phyloP scores from a whole-genome alignment of 768 basidiomycete species.

The Amanita thiersii region DNA sequence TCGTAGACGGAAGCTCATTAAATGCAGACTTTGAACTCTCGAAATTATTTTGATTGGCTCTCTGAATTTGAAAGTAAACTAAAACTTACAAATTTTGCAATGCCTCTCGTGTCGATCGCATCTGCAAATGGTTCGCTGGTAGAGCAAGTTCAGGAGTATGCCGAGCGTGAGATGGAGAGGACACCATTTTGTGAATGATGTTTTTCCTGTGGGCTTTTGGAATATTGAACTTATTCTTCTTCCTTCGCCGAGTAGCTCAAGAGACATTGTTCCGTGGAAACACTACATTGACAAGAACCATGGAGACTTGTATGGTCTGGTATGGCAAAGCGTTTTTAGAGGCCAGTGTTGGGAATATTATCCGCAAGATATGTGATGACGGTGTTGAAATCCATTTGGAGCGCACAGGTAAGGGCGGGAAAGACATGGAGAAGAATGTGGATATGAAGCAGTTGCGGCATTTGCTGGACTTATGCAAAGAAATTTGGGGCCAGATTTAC shows the following conservation, averaged over 20 bases:
- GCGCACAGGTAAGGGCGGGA: slow-evolving; percentile 50
- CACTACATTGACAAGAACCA: slow-evolving; percentile 60
- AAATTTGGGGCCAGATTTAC: slow-evolving; percentile 80
- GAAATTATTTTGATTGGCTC: slow-evolving; percentile 72
- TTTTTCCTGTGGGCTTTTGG: background rate
- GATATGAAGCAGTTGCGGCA: slow-evolving; percentile 25
- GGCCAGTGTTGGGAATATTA: slow-evolving; percentile 62
- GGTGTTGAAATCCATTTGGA: slow-evolving; percentile 78
- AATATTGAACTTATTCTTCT: background rate
- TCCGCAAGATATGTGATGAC: slow-evolving; percentile 65
- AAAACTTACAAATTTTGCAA: slow-evolving; percentile 54
- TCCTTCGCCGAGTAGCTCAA: slow-evolving; percentile 43
- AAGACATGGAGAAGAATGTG: slow-evolving; percentile 59
- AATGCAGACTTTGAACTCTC: slow-evolving; percentile 41
- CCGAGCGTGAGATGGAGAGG: slow-evolving; percentile 62
- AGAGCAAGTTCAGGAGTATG: slow-evolving; percentile 62
- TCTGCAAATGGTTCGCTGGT: slow-evolving; percentile 59
- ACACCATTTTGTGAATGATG: slow-evolving; percentile 50
- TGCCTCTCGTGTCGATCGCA: slow-evolving; percentile 60
- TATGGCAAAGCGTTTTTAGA: slow-evolving; percentile 79
- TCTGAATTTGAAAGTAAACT: slow-evolving; percentile 58
- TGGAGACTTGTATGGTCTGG: slow-evolving; percentile 76
- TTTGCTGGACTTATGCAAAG: slow-evolving; percentile 70
- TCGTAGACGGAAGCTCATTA: slow-evolving; percentile 8
- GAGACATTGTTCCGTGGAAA: slow-evolving; percentile 70